Conservation (phyloP, 352 stramenopile species). For the Pythium dissotocum region DNA sequence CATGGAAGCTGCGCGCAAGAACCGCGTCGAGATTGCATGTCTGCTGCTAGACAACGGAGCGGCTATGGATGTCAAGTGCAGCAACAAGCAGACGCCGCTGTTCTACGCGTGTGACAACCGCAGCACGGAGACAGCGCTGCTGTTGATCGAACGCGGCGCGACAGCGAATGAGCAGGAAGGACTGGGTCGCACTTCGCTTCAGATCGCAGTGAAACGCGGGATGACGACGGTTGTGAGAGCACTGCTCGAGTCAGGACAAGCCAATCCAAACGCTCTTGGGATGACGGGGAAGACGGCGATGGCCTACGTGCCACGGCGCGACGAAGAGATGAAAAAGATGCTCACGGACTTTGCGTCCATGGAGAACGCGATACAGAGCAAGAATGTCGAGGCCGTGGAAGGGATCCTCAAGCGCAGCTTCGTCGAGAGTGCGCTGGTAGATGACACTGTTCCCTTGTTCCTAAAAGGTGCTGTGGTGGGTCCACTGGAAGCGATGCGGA, state of each 20-base stretch:
- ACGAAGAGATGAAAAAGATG: not conserved
- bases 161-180: slow-evolving; percentile 30
- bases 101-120: slow-evolving; percentile 27
- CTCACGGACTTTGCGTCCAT: slow-evolving; percentile 4
- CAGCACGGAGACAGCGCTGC: slow-evolving; percentile 22
- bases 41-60: slow-evolving; percentile 29
- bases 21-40: slow-evolving; percentile 25
- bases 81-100: slow-evolving; percentile 16
- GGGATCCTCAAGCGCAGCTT: slow-evolving; percentile 2
- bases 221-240: slow-evolving; percentile 35
- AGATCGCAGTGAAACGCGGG: slow-evolving; percentile 35
- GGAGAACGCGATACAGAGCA: not conserved
- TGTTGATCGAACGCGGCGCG: slow-evolving; percentile 29
- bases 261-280: not conserved
- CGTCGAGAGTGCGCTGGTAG: not conserved
- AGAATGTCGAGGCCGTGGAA: slow-evolving; percentile 2
- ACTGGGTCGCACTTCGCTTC: slow-evolving; percentile 41
- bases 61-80: slow-evolving; percentile 23
- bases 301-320: not conserved
- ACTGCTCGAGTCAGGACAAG: slow-evolving; percentile 35
- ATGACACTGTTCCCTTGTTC: not conserved
- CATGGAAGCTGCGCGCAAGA: slow-evolving; percentile 36
- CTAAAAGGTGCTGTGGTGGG: not conserved
- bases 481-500: not conserved
- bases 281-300: not conserved